Percentiles rank a stretch among this genome's conserved stretches.
These are phyloP conservation scores for Teratosphaeria gauchensis DNA, from an alignment of 2,329 filamentous ascomycete species.

Conservation along the genomic window DNA sequence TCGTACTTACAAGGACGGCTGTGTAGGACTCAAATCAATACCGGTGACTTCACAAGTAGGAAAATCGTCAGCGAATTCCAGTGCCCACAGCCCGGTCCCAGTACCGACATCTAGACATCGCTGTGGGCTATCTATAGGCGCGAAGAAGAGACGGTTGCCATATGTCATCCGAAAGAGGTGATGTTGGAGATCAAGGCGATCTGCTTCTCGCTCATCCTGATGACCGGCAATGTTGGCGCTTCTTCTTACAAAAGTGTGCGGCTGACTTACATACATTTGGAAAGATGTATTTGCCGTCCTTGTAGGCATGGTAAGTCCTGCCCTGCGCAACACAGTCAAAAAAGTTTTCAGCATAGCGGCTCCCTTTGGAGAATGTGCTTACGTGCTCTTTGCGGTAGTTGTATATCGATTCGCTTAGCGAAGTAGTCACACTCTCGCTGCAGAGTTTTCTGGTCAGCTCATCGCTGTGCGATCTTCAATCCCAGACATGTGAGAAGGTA, in stretches of 20 bases:
- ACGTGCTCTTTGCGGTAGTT: conserved; percentile 29
- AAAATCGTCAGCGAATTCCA: conserved; percentile 40
- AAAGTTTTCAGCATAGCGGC: neutral
- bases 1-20: conserved; percentile 32
- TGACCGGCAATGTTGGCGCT: neutral
- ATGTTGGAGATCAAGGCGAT: conserved; percentile 32
- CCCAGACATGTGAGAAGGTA: neutral
- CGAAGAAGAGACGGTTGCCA: conserved; percentile 35
- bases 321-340: conserved; percentile 2
- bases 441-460: neutral
- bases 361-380: neutral
- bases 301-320: conserved; percentile 23
- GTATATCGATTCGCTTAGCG: conserved; percentile 27
- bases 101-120: conserved; percentile 44
- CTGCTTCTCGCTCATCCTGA: conserved; percentile 23
- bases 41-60: conserved; percentile 34
- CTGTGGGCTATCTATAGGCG: conserved; percentile 34
- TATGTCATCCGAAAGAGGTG: conserved; percentile 40
- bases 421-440: conserved; percentile 26
- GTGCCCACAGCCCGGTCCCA: conserved; percentile 48
- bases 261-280: conserved; percentile 26
- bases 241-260: neutral
- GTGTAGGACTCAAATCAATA: conserved; percentile 41
- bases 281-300: conserved; percentile 32
- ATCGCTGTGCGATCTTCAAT: conserved; percentile 3